Conservation (phyloP, 1,139 yeast genomes). For the Yamadazyma triangularis region DNA sequence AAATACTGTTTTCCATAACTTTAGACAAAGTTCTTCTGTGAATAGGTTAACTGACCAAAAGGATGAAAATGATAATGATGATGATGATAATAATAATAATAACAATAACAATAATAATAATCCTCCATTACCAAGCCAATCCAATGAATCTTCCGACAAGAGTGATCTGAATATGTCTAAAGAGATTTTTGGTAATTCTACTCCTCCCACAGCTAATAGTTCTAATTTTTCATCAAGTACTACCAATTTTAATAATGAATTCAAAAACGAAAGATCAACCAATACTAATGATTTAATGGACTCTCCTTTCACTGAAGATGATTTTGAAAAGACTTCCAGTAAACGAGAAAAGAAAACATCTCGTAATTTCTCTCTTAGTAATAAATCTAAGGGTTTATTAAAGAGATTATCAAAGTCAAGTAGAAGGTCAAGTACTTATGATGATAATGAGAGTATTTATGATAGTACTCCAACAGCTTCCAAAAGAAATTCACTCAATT, state of each 20-base stretch:
- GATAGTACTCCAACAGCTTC: constrained; percentile 8
- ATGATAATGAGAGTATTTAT: constrained; percentile 8
- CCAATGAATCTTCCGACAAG: constrained; percentile 15
- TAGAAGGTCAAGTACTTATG: constrained; percentile 11
- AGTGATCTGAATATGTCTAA: constrained; percentile 12
- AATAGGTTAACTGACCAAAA: neutral
- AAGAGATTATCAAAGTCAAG: constrained; percentile 30
- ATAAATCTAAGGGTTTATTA: constrained; percentile 29
- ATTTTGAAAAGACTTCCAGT: constrained; percentile 1
- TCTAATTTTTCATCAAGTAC: constrained; percentile 19
- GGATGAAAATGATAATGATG: constrained; percentile 1
- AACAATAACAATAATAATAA: constrained; percentile 2
- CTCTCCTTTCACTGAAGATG: constrained; percentile 4
- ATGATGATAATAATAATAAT: constrained; percentile 1
- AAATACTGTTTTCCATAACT: constrained; percentile 41
- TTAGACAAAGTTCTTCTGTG: constrained; percentile 16
- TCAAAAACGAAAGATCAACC: neutral
- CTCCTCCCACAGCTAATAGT: constrained; percentile 23
- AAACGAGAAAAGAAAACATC: constrained; percentile 12
- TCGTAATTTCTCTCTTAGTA: constrained; percentile 22
- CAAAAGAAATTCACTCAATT: constrained; percentile 12
- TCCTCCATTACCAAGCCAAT: constrained; percentile 1
- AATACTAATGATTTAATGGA: constrained; percentile 3
- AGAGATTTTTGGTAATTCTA: constrained; percentile 11
- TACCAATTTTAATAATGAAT: constrained; percentile 3